Conservation (phyloP, 306 rosid species). For the Astragalus glycyphyllos region DNA sequence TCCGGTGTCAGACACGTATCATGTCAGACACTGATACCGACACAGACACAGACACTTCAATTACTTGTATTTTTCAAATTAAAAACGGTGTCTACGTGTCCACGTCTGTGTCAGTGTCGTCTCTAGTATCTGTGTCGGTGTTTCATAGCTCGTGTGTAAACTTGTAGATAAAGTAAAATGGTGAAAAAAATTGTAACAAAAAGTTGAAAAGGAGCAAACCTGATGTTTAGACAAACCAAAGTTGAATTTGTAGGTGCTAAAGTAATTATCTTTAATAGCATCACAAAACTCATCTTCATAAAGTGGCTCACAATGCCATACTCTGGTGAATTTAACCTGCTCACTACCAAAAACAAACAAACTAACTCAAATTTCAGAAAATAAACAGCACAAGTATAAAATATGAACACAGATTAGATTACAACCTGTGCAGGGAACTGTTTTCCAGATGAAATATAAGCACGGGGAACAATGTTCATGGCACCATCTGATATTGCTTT, state of each 20-base stretch:
- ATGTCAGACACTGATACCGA: no score
- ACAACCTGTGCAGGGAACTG: constrained; percentile 67
- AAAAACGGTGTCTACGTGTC: no score
- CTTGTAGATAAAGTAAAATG: constrained; percentile 26
- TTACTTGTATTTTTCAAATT: no score
- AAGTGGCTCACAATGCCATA: constrained; percentile 60
- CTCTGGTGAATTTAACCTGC: constrained; percentile 51
- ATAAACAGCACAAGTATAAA: background rate
- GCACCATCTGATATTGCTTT: constrained; percentile 61
- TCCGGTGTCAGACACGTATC: no score
- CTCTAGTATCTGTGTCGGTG: no score
- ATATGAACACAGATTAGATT: constrained; percentile 5
- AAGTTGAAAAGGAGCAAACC: constrained; percentile 48
- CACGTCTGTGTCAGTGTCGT: no score
- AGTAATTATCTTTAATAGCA: constrained; percentile 59
- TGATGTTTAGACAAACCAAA: constrained; percentile 58
- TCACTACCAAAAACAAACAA: constrained; percentile 30
- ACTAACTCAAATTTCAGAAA: background rate
- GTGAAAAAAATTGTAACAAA: constrained; percentile 9
- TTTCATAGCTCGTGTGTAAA: background rate
- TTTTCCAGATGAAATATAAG: constrained; percentile 58
- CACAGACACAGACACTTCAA: no score
- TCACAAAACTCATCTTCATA: constrained; percentile 52
- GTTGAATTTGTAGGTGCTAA: constrained; percentile 39
- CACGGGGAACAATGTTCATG: constrained; percentile 47